Evolutionary conservation across 371 early-diverging fungal species (phyloP), one percentile per base, ranked within the genome.

Genomic region (Mucor ambiguus): DNA sequence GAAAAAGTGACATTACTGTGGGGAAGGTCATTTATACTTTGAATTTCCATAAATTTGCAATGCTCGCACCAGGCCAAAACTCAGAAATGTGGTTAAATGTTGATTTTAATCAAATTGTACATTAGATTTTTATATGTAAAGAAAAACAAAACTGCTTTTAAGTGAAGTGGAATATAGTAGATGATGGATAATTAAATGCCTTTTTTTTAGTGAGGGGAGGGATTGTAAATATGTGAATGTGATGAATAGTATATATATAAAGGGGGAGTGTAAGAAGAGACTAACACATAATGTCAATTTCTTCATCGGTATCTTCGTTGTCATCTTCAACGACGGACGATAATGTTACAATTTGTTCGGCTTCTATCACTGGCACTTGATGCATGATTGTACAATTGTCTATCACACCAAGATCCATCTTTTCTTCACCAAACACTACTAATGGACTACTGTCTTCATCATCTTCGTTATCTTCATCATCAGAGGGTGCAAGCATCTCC

Each of bases 351-450:
- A 63, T 38, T 52, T 67, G 60, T 49, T 63, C 61, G 7, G 59
- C 37, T 28, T 24, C 52, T 49, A 52, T 43, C 35, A 65, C 56
- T 49, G 55, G 70, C 29, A 41, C 28, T 57, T 72, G 52, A 63
- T 80, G 81, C 10, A 66, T 77, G 65, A 83, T 83, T 22, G 79
- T 81, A 30, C 72, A 52, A 43, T 83, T 81, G 32, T 74, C 75
- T 7, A 75, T 74, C 20, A 83, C 79, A 32, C 64, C 64, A 46
- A 79, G 69, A 57, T 81, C 84, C 81, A 81, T 80, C 37, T 76
- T 66, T 58, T 79, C 81, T 26, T 78, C 75, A 26, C 80, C 70
- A 62, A 66, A 78, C 4, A 79, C 75, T 37, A 80, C 70, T n/a
- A 79, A 24, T 12, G 65, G 65, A 16, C 71, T 66, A 24, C 69